Evolutionary conservation across 495 filamentous ascomycete genomes (phyloP), one percentile per base, ranked within the genome.

Genomic region (Tuber microsphaerosporum): DNA sequence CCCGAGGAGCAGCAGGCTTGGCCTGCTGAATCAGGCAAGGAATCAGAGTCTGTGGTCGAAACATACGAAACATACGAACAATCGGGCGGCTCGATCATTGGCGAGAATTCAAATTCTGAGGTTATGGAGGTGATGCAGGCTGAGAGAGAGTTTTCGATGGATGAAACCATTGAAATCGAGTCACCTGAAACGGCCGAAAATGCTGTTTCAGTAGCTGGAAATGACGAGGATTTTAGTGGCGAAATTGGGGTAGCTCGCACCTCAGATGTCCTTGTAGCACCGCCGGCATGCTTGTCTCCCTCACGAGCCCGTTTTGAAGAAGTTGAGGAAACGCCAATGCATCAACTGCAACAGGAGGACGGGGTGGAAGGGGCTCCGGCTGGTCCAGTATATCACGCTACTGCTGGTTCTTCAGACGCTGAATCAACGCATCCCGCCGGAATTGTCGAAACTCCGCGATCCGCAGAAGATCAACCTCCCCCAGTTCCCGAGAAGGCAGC

Each of bases 181-280:
- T 69, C 34, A 46, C 73, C 44, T 69, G 46, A 45, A 68, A 71
- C 22, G n/a, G 46, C 73, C 51, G 70, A 75, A 69, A 22, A 39
- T 7, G 46, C 48, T 46, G 26, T n/a, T 65, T 34, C 44, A 51
- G 70, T 72, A 51, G 19, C 45, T 16, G 51, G 19, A 4, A 34
- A 61, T 34, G 74, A 70, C 16, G 72, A 61, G 42, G 68, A 75
- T 76, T 51, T 45, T 69, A 71, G 26, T 71, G 43, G 69, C 42
- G 45, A 61, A 45, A 75, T 80, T 70, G 73, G 78, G 34, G 78
- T 75, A 20, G 78, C 77, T 51, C 74, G 43, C 37, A 80, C 78
- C 39, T 73, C 78, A 56, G 77, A 80, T 80, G 31, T 79, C 72
- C 44, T 61, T 12, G 76, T 79, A 16, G 69, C 37, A 68, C 70